Percentiles rank a stretch among this genome's conserved stretches.
Evolutionary conservation across 345 rosid genomes (phyloP).

Genomic region (Gossypioides kirkii): DNA sequence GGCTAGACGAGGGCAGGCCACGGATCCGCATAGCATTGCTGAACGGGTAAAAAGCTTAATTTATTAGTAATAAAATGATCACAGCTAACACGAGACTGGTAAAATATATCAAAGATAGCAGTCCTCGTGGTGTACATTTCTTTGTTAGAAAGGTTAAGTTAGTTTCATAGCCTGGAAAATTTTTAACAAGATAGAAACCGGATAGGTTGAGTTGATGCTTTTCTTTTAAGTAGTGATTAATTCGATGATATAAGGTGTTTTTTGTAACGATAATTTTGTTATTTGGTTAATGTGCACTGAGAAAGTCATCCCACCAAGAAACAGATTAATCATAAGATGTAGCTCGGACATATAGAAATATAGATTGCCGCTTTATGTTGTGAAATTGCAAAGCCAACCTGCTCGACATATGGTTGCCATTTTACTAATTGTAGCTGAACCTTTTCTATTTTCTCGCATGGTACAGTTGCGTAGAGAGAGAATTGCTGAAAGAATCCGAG

Average conservation of each 20-base stretch:
- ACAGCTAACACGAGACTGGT: not conserved
- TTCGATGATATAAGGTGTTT: not conserved
- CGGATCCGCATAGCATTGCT: conserved; percentile 99
- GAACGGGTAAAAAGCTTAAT: conserved; percentile 59
- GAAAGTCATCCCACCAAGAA: not conserved
- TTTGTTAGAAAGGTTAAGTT: not conserved
- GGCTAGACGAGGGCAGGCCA: conserved; percentile 99
- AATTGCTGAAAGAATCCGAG: conserved; percentile 97
- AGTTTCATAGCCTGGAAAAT: not conserved
- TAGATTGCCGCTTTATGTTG: not conserved
- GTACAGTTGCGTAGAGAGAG: conserved; percentile 90
- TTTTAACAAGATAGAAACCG: not conserved
- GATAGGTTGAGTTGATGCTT: not conserved
- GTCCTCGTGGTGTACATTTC: not conserved
- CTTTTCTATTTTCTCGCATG: conserved; percentile 13
- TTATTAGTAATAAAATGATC: not conserved
- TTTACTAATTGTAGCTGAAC: not conserved
- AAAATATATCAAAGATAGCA: not conserved
- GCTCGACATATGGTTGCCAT: not conserved
- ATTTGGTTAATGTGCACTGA: not conserved
- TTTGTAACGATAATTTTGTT: not conserved
- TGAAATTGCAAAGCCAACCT: not conserved
- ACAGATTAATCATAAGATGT: not conserved
- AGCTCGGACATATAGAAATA: not conserved
- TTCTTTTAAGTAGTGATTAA: not conserved